These are phyloP conservation scores for Sugiyamaella novakii DNA, from an alignment of 1,139 yeast genomes.

Conservation along the genomic window DNA sequence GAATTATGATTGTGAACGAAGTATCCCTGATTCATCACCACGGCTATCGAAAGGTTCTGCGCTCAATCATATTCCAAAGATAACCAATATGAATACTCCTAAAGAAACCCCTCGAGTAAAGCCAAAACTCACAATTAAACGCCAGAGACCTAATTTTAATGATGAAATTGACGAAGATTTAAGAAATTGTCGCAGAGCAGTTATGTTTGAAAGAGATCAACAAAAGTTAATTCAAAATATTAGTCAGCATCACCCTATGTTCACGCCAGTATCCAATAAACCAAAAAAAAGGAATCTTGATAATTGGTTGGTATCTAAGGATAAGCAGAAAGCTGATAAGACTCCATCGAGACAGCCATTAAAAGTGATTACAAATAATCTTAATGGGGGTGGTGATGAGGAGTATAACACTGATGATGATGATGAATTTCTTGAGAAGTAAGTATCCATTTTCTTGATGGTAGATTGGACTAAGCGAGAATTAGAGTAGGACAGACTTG, in stretches of 20 bases:
- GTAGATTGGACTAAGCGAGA: no score
- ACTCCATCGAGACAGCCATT: constrained; percentile 20
- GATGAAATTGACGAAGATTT: constrained; percentile 29
- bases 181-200: constrained; percentile 22
- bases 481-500: not conserved
- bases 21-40: not conserved
- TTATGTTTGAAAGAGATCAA: constrained; percentile 21
- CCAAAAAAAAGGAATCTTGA: constrained; percentile 12
- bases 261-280: constrained; percentile 15
- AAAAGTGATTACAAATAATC: not conserved
- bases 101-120: constrained; percentile 3
- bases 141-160: constrained; percentile 17
- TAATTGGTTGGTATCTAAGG: constrained; percentile 15
- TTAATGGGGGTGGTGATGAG: not conserved
- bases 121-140: constrained; percentile 11
- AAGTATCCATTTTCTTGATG: no score
- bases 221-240: constrained; percentile 9
- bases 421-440: constrained; percentile 13
- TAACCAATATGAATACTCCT: not conserved
- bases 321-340: constrained; percentile 5
- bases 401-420: constrained; percentile 13
- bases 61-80: no score
- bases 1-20: no score
- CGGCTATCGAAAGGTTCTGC: not conserved
- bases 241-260: not conserved